Evolutionary conservation across 2,329 filamentous ascomycete species (phyloP), one percentile per base, ranked within the genome.

Genomic region (Niveomyces coronatus): DNA sequence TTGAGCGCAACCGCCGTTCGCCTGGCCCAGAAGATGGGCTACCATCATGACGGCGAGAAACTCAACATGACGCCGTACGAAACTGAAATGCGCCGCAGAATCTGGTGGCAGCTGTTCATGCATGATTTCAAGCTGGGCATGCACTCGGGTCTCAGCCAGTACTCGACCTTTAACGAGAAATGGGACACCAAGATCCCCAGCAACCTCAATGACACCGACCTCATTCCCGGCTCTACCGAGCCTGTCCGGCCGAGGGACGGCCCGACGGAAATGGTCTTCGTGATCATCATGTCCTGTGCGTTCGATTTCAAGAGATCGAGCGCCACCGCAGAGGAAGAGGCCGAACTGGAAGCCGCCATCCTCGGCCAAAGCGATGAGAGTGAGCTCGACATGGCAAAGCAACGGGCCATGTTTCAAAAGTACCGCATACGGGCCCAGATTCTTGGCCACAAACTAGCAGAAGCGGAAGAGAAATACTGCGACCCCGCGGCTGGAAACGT

Each of bases 21-120:
- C 15, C 74, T 82, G 37, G 77, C 76, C 1, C 73, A 80, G 50
- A 77, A 78, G 50, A 77, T 82, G 66, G 79, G 79, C 1, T 64
- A 82, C 33, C 76, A 82, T 43, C 67, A 73, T 10, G 77, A 82
- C 42, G 76, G 75, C 24, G 67, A 70, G 42, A 54, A 58, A 14
- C 60, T 77, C 5, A 69, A 68, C 2, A 60, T 81, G 2, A 62
- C 69, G 0, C 73, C 76, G 0, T 79, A 80, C 47, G 76, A 82
- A 48, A 71, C 71, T 3, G 76, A 83, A 50, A 81, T 82, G 65
- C 68, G 77, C n/a, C 63, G 78, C 30, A 64, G 79, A 6, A 62
- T 82, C 15, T 83, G 78, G 78, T 79, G 75, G 76, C 69, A 75
- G 49, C 68, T 81, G 18, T 63, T 76, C 34, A 60, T 78, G 39